These are phyloP conservation scores for Wickerhamiella cacticola DNA, from an alignment of 805 yeast genomes.

Conservation along the genomic window DNA sequence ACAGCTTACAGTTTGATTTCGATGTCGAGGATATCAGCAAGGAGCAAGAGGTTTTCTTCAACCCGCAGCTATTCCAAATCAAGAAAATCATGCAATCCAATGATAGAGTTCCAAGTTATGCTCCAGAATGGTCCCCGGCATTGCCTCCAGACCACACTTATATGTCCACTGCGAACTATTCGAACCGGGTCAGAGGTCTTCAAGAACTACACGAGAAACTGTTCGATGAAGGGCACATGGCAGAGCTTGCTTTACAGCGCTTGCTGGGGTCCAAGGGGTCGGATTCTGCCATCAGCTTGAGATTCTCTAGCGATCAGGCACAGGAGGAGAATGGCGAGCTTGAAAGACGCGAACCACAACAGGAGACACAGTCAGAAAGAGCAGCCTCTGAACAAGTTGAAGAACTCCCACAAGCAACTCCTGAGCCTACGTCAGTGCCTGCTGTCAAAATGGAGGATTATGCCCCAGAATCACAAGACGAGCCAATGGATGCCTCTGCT, in stretches of 20 bases:
- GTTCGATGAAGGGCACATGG: conserved; percentile 68
- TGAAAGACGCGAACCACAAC: too few relatives aligned
- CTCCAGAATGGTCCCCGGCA: conserved; percentile 67
- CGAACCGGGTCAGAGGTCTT: conserved; percentile 54
- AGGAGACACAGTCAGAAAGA: too few relatives aligned
- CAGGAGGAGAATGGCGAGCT: neutral
- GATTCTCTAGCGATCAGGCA: neutral
- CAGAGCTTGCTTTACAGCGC: conserved; percentile 63
- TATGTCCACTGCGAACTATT: conserved; percentile 58
- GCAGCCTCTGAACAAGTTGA: too few relatives aligned
- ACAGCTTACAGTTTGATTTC: conserved; percentile 23
- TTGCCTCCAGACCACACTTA: conserved; percentile 93
- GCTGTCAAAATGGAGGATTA: too few relatives aligned
- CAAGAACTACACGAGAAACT: conserved; percentile 55
- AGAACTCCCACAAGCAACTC: too few relatives aligned
- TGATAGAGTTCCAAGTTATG: conserved; percentile 4
- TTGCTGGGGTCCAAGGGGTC: conserved; percentile 32
- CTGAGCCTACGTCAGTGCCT: too few relatives aligned
- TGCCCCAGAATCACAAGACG: too few relatives aligned
- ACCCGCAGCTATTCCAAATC: conserved; percentile 25
- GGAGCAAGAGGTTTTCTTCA: conserved; percentile 43
- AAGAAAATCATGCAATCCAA: conserved; percentile 6
- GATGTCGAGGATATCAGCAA: conserved; percentile 29
- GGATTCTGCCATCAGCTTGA: conserved; percentile 18
- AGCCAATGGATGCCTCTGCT: too few relatives aligned